Evolutionary conservation across 805 yeast genomes (phyloP), one percentile per base, ranked within the genome.

Genomic region (Wickerhamomyces ciferrii): DNA sequence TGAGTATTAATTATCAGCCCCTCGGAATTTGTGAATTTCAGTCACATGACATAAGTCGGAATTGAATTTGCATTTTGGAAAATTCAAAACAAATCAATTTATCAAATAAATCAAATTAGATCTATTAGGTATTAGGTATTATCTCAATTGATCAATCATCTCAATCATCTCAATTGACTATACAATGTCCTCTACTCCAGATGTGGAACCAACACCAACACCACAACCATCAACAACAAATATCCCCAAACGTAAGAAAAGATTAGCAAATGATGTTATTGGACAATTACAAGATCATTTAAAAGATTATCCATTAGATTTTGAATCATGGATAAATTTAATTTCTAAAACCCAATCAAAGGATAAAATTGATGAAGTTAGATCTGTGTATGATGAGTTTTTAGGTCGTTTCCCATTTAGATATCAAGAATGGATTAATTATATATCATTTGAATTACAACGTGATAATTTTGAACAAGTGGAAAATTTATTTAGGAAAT

Each of bases 381-480:
- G 84, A 34, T 67, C 70, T 8, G 71, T 74, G 0, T 89, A 76
- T 61, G 84, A 83, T 45, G 66, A 75, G 19, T 81, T 85, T 54
- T 73, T 91, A 40, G 62, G 62, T 18, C 69, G 76, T 9, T 91
- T 87, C 69, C 88, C 87, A 24, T 76, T 74, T 45, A 81, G 83
- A 53, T 84, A 84, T 1, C 71, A 74, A 17, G 75, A 81, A n/a
- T 92, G 97, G 96, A 71, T 81, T 31, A 72, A 69, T 37, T 90
- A 87, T 63, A 78, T 87, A 48, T 77, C 79, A 44, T 78, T 76
- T 54, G 87, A 83, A 59, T 62, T 83, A 48, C 74, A 72, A 42
- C 70, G 84, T 52, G 84, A 82, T 43, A 91, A 87, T 52, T 80
- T 79, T 58, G 72, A 76, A 32, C 70, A 68, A 43, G 94, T 83